Evolutionary conservation across 257 asterid genomes (phyloP).

Genomic region (Salvia splendens): DNA sequence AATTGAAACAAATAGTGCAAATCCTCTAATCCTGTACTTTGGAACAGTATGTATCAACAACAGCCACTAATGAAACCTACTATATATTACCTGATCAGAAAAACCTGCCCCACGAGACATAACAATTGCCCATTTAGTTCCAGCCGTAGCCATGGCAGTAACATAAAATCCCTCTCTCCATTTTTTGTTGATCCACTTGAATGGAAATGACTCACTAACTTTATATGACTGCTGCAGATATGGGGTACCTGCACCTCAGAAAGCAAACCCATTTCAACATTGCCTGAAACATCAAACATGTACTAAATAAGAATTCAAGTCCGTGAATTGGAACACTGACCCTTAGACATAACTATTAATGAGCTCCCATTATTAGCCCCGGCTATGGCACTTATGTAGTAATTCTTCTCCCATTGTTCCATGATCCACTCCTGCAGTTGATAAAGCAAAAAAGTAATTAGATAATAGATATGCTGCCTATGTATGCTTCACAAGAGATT

Average conservation of each 20-base stretch:
- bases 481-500: not conserved
- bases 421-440: constrained; percentile 67
- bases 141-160: constrained; percentile 77
- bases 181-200: constrained; percentile 73
- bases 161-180: constrained; percentile 76
- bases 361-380: constrained; percentile 71
- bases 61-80: not conserved
- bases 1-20: constrained; percentile 2
- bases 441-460: constrained; percentile 18
- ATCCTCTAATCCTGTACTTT: not conserved
- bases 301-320: not conserved
- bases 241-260: constrained; percentile 49
- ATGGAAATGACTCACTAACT: constrained; percentile 71
- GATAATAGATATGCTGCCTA: not conserved
- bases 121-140: constrained; percentile 64
- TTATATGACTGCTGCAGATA: constrained; percentile 67
- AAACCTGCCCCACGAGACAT: constrained; percentile 81
- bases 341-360: constrained; percentile 70
- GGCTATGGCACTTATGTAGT: constrained; percentile 67
- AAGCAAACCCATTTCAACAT: constrained; percentile 21
- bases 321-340: constrained; percentile 39
- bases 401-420: constrained; percentile 72
- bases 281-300: not conserved
- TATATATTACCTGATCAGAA: constrained; percentile 55
- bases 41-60: not conserved